Conservation (phyloP, 176 grass and related monocot genomes). For the Avena atlantica region DNA sequence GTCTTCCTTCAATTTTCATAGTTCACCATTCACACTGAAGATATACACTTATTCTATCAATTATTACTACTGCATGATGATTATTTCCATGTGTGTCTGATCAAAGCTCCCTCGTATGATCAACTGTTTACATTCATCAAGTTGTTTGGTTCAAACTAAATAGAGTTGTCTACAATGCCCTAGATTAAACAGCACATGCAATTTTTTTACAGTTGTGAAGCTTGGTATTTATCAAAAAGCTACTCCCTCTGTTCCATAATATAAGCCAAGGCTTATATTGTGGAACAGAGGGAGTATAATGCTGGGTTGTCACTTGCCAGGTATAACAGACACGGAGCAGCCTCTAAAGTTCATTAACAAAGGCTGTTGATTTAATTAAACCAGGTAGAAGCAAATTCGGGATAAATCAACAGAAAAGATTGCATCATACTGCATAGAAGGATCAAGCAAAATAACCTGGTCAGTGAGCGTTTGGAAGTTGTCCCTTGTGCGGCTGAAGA, state of each 20-base stretch:
- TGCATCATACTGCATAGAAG: neutral
- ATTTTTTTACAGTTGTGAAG: neutral
- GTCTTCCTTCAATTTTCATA: neutral
- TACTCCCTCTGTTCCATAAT: neutral
- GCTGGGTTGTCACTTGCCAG: neutral
- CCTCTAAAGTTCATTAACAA: neutral
- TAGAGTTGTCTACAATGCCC: neutral
- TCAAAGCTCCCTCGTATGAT: neutral
- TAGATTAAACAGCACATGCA: neutral
- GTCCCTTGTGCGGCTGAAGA: constrained; percentile 21
- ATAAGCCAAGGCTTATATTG: too few relatives aligned
- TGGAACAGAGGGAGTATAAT: too few relatives aligned
- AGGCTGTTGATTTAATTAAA: neutral
- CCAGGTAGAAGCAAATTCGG: neutral
- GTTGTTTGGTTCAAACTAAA: neutral
- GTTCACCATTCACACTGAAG: neutral
- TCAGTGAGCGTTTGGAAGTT: constrained; percentile 13
- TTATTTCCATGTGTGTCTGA: too few relatives aligned
- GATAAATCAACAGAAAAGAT: neutral
- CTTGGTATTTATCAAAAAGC: neutral
- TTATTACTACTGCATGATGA: too few relatives aligned
- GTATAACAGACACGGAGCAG: neutral
- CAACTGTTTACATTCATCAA: neutral
- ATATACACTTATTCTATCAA: neutral
- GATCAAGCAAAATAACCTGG: neutral